A percentile compares a stretch with the other conserved stretches of the same genome.
Evolutionary conservation across 306 rosid species (phyloP).

Genomic region (Spatholobus suberectus): DNA sequence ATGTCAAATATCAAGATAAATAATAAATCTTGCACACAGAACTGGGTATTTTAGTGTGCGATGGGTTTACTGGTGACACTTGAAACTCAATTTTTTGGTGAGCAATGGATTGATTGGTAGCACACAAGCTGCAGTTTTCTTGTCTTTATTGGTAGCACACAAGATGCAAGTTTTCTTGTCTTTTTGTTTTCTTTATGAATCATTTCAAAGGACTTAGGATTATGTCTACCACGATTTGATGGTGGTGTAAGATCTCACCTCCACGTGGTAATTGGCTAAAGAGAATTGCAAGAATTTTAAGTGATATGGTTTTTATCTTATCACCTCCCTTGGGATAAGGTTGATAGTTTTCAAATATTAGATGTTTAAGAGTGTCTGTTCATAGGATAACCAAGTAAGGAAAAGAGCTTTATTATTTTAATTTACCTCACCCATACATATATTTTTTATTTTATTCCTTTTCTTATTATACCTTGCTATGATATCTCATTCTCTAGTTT

Average conservation of each 20-base stretch:
- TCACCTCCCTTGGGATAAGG: conserved; percentile 7
- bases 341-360: conserved; percentile 5
- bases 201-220: neutral
- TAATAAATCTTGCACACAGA: neutral
- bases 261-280: neutral
- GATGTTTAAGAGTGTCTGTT: neutral
- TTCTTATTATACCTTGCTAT: neutral
- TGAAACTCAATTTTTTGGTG: neutral
- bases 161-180: neutral
- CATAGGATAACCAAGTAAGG: conserved; percentile 6
- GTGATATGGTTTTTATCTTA: neutral
- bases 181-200: neutral
- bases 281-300: neutral
- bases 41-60: neutral
- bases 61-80: neutral
- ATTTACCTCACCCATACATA: neutral
- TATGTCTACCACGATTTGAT: neutral
- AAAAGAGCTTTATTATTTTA: neutral
- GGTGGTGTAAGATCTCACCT: neutral
- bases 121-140: neutral
- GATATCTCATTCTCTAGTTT: conserved; percentile 6
- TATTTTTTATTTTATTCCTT: neutral
- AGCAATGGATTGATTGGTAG: neutral
- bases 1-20: conserved; percentile 17
- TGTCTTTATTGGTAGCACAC: too few relatives aligned